Evolutionary conservation across 148 eudicot genomes (phyloP).

Genomic region (Camellia granthamiana): DNA sequence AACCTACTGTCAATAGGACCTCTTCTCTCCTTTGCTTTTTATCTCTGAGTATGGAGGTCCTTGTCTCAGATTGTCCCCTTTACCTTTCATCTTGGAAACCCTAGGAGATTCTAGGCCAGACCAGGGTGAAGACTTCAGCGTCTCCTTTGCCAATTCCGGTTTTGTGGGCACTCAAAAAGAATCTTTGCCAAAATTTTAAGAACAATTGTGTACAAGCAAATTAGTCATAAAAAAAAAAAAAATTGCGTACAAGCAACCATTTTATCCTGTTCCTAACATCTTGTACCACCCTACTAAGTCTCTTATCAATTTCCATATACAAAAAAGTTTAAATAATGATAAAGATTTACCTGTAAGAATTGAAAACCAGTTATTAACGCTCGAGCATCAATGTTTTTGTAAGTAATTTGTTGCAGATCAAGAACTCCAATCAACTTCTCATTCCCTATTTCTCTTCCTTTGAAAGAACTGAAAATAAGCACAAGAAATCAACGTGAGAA

Average conservation of each 20-base stretch:
- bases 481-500: constrained; percentile 17
- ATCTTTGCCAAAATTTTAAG: neutral
- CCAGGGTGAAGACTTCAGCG: too few relatives aligned
- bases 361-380: constrained; percentile 59
- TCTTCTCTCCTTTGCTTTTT: too few relatives aligned
- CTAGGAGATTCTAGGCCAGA: too few relatives aligned
- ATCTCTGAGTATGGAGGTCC: too few relatives aligned
- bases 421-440: constrained; percentile 52
- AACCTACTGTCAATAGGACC: too few relatives aligned
- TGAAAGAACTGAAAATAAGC: constrained; percentile 38
- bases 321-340: neutral
- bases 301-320: neutral
- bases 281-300: neutral
- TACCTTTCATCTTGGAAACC: too few relatives aligned
- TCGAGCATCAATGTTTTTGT: constrained; percentile 55
- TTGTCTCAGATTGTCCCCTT: too few relatives aligned
- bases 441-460: constrained; percentile 46
- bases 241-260: too few relatives aligned
- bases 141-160: too few relatives aligned
- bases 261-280: neutral
- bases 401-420: constrained; percentile 44
- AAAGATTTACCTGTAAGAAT: constrained; percentile 44
- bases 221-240: too few relatives aligned
- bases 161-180: neutral
- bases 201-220: neutral